Evolutionary conservation across 2,329 filamentous ascomycete species (phyloP).

Genomic region (Xylaria sp.): DNA sequence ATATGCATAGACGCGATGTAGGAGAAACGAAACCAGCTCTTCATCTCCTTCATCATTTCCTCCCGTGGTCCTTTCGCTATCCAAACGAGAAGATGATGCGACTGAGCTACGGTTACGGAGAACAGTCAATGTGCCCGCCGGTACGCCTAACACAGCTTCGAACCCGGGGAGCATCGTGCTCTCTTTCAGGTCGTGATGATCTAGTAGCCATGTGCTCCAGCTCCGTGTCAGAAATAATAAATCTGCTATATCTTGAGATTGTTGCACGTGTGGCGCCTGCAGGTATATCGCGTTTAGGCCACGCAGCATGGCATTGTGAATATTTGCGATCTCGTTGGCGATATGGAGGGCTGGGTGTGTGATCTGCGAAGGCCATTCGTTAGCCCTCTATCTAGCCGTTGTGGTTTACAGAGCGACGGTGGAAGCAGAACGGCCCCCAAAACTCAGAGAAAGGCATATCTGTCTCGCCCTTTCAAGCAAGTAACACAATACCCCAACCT

Average conservation of each 20-base stretch:
- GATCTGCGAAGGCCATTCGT: slow-evolving; percentile 34
- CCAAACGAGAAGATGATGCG: not conserved
- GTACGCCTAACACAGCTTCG: slow-evolving; percentile 41
- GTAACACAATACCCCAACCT: not conserved
- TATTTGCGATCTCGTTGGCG: slow-evolving; percentile 49
- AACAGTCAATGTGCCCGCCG: slow-evolving; percentile 35
- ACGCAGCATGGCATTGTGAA: slow-evolving; percentile 52
- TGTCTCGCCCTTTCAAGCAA: not conserved
- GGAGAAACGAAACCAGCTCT: slow-evolving; percentile 21
- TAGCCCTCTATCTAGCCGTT: slow-evolving; percentile 7
- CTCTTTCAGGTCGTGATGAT: slow-evolving; percentile 49
- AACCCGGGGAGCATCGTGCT: slow-evolving; percentile 47
- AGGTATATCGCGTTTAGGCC: slow-evolving; percentile 52
- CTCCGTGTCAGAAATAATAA: slow-evolving; percentile 47
- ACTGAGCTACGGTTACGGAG: not conserved
- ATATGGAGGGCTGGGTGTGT: slow-evolving; percentile 44
- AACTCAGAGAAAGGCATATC: not conserved
- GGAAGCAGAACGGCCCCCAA: not conserved
- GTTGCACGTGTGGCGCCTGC: slow-evolving; percentile 48
- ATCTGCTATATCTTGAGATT: slow-evolving; percentile 46
- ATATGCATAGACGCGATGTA: slow-evolving; percentile 34
- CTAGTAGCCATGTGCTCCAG: slow-evolving; percentile 47
- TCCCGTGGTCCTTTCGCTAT: not conserved
- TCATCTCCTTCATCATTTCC: slow-evolving; percentile 11
- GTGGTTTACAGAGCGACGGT: not conserved